Base-by-base conservation (phyloP, 78 protist genomes). In the Dictyostelium firmibasis region DNA sequence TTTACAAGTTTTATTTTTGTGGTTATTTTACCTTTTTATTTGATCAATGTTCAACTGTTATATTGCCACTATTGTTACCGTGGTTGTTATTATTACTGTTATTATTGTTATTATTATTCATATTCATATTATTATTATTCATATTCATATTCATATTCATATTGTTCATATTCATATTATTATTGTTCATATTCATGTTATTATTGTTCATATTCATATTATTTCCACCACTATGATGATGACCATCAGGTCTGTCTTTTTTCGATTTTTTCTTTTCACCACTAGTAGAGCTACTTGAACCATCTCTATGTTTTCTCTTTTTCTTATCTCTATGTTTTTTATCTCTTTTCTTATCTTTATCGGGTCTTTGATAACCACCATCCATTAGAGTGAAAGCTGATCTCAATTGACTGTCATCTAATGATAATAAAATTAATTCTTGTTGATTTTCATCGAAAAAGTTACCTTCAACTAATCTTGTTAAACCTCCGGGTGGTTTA, bases 361-460 rank as follows among this genome's bases (percentile, higher is more conserved):
- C 67, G 16, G 70, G 70, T 82, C 86, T 82, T 82, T 57, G 70
- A 44, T 89, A 89, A 18, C 94, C 94, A 20, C 94, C 94, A 70
- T 89, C 94, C 33, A 50, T 53, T n/a, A 89, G 76, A 35, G 86
- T 78, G 25, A 89, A 89, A 47, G 94, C 86, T 3, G 85, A 38
- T 43, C 50, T 89, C 8, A 89, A n/a, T 35, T 81, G 94, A 16
- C 70, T 23, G 10, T 89, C 94, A 31, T 43, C 84, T 3, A 89
- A 75, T 70, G 86, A 69, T 9, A 81, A 38, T 31, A 89, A 70
- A 50, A 89, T 89, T 33, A 81, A 69, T 50, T 89, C 94, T 69
- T 89, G 88, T 50, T 89, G 87, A 70, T 69, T 33, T 14, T 78
- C 87, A 60, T 87, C 81, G 35, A 43, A 38, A 13, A 27, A 35